These are phyloP conservation scores for Saccharum officinarum DNA, from an alignment of 176 grass and related monocot species.

Conservation along the genomic window DNA sequence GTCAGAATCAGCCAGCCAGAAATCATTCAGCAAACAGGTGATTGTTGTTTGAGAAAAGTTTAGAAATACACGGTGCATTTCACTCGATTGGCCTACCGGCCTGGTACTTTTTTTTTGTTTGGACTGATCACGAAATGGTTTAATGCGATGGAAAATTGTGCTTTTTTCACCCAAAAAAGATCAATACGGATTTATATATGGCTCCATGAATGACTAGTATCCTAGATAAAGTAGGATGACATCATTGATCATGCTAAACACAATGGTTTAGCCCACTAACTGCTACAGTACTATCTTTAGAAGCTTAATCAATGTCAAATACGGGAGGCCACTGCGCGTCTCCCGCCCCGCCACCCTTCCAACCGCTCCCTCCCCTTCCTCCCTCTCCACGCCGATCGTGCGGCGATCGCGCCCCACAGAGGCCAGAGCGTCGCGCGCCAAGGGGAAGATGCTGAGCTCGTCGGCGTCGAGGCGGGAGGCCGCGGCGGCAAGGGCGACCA, in stretches of 20 bases:
- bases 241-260: neutral
- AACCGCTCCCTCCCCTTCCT: neutral
- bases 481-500: constrained; percentile 6
- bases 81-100: too few relatives aligned
- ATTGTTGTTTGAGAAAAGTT: too few relatives aligned
- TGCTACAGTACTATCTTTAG: constrained; percentile 23
- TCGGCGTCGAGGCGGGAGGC: constrained; percentile 36
- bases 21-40: too few relatives aligned
- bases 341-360: constrained; percentile 24
- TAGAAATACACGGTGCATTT: too few relatives aligned
- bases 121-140: neutral
- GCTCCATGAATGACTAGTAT: too few relatives aligned
- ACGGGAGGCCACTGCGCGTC: neutral
- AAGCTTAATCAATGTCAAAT: constrained; percentile 19
- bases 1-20: too few relatives aligned
- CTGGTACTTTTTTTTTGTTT: neutral
- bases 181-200: too few relatives aligned
- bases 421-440: neutral
- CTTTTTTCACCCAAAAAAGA: too few relatives aligned
- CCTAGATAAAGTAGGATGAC: neutral
- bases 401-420: neutral
- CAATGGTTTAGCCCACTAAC: neutral
- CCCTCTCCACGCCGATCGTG: neutral
- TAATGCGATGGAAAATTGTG: neutral
- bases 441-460: constrained; percentile 20